Evolutionary conservation across 176 grass and related monocot genomes (phyloP), one percentile per base, ranked within the genome.

Genomic region (Oryza nivara): DNA sequence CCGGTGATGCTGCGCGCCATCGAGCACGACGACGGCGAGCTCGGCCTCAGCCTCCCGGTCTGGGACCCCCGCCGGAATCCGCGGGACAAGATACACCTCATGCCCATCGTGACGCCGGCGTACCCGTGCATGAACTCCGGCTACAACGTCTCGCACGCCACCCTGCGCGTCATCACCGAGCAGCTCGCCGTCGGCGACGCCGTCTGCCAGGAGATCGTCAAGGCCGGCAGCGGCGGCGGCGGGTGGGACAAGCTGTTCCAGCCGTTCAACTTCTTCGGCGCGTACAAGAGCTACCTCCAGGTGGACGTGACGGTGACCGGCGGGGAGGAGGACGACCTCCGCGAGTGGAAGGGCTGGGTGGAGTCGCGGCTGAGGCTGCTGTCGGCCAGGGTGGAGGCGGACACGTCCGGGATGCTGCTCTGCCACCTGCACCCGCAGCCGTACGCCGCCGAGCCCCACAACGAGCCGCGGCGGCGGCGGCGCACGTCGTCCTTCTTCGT

Each of bases 311-410:
- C 77, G 48, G 86, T 83, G 46, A 74, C 28, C 12, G 88, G 92
- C 72, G 84, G 51, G 0, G 90, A 88, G 52, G 88, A 88, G 52
- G 88, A 82, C 45, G 81, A 80, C 38, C 95, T 91, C 65, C 83
- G 88, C 43, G 80, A 92, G 36, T 97, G 92, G 92, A 97, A 94
- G 74, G 95, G 92, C 7, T 94, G 95, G 95, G 90, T 97, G 36
- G 92, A 97, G 83, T 97, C 92, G 45, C 73, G 95, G 30, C 71
- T 97, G 67, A 85, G 95, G 74, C 92, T 82, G 70, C 92, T 94
- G 61, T 90, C 89, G 43, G 72, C 61, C 65, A 92, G 80, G 92
- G 92, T 94, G 26, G 92, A 97, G 86, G 75, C 90, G 73, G 92
- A 92, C 84, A 94, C 90, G 0, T 67, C 22, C 41, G 80, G 89